phyloP scores from a whole-genome alignment of 495 filamentous ascomycete genomes.

The Stereocaulon alpinum region DNA sequence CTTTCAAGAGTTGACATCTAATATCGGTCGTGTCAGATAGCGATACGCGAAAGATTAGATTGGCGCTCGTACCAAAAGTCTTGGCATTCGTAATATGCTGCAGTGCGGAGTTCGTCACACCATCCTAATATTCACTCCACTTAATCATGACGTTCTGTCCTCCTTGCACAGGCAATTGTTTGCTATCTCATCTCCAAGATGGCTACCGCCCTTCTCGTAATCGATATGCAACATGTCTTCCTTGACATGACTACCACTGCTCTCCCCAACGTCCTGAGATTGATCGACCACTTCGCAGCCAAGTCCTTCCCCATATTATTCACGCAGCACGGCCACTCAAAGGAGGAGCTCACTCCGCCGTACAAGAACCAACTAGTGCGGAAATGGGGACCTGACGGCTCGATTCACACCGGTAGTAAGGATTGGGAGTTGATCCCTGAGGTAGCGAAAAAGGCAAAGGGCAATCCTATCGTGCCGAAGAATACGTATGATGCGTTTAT shows the following conservation, averaged over 20 bases:
- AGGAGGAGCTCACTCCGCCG: constrained; percentile 27
- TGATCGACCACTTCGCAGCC: constrained; percentile 25
- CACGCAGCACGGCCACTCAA: constrained; percentile 36
- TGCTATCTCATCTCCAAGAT: constrained; percentile 10
- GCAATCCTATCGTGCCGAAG: constrained; percentile 22
- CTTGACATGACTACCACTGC: constrained; percentile 27
- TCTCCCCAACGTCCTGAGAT: constrained; percentile 28
- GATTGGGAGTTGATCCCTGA: constrained; percentile 31
- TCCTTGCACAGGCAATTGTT: too few relatives aligned
- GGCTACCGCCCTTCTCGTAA: constrained; percentile 40
- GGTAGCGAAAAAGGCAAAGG: constrained; percentile 16
- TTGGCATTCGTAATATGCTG: too few relatives aligned
- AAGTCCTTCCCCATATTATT: constrained; percentile 27
- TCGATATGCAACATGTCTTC: constrained; percentile 54
- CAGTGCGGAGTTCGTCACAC: too few relatives aligned
- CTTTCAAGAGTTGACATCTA: too few relatives aligned
- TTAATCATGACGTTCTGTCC: neutral
- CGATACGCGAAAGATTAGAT: too few relatives aligned
- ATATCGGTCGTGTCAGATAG: too few relatives aligned
- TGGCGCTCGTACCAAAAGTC: too few relatives aligned
- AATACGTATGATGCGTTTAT: constrained; percentile 30
- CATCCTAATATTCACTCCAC: too few relatives aligned
- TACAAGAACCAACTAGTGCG: constrained; percentile 33
- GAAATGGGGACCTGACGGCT: constrained; percentile 31
- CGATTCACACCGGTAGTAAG: constrained; percentile 22